phyloP scores from a whole-genome alignment of 2,329 filamentous ascomycete species.

The Claviceps humidiphila region DNA sequence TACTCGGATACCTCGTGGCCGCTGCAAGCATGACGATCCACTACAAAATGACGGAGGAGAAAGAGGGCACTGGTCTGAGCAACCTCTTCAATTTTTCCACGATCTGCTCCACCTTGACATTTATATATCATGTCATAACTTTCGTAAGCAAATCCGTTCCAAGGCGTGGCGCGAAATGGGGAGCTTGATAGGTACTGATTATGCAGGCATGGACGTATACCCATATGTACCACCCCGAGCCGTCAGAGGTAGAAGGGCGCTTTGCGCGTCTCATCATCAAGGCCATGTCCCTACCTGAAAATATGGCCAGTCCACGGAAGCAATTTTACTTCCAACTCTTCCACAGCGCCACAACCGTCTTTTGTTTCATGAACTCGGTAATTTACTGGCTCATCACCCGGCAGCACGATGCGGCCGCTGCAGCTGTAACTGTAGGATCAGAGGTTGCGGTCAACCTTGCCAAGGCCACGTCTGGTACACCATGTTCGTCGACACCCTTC shows the following conservation, averaged over 20 bases:
- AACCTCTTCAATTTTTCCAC: constrained; percentile 37
- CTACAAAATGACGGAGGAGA: constrained; percentile 30
- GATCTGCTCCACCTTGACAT: constrained; percentile 28
- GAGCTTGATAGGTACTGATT: background rate
- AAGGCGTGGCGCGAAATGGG: background rate
- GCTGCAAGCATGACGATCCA: constrained; percentile 28
- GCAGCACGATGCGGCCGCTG: constrained; percentile 13
- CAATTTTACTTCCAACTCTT: constrained; percentile 37
- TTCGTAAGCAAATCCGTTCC: constrained; percentile 25
- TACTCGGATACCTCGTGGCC: constrained; percentile 30
- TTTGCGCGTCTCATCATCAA: constrained; percentile 24
- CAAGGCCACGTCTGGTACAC: constrained; percentile 8
- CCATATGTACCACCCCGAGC: constrained; percentile 34
- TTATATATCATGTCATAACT: constrained; percentile 31
- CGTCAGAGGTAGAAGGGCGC: constrained; percentile 22
- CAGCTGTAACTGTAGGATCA: background rate
- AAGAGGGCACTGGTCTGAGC: constrained; percentile 25
- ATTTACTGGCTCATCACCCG: constrained; percentile 35
- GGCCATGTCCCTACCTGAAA: constrained; percentile 31
- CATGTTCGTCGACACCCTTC: constrained; percentile 10
- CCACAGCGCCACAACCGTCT: constrained; percentile 32
- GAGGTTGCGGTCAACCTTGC: background rate
- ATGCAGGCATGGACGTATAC: constrained; percentile 37
- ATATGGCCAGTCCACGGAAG: constrained; percentile 26
- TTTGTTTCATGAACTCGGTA: constrained; percentile 35